Percentiles rank a stretch among this genome's conserved stretches.
Evolutionary conservation across 2,329 filamentous ascomycete genomes (phyloP).

Genomic region (Monilinia laxa): DNA sequence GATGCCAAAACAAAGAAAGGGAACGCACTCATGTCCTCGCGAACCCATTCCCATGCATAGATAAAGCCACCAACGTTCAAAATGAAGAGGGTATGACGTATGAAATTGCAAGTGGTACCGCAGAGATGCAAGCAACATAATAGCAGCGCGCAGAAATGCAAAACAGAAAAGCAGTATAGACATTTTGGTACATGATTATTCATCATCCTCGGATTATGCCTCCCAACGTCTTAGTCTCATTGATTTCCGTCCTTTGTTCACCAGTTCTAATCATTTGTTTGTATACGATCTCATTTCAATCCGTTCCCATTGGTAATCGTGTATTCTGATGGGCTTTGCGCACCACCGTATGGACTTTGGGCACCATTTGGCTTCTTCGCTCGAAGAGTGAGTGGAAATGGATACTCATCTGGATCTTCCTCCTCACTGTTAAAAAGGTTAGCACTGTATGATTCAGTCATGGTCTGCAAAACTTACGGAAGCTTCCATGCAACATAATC

Average conservation of each 20-base stretch:
- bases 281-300: slow-evolving; percentile 10
- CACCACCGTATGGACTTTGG: slow-evolving; percentile 37
- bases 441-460: slow-evolving; percentile 19
- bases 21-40: background rate
- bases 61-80: slow-evolving; percentile 18
- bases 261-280: slow-evolving; percentile 8
- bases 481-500: slow-evolving; percentile 98
- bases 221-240: slow-evolving; percentile 2
- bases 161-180: slow-evolving; percentile 22
- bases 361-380: slow-evolving; percentile 43
- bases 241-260: slow-evolving; percentile 13
- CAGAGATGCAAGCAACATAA: slow-evolving; percentile 13
- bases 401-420: slow-evolving; percentile 81
- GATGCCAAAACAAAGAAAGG: background rate
- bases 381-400: slow-evolving; percentile 66
- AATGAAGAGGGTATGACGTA: slow-evolving; percentile 12
- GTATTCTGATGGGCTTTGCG: slow-evolving; percentile 36
- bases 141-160: slow-evolving; percentile 16
- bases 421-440: slow-evolving; percentile 64
- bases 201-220: slow-evolving; percentile 13
- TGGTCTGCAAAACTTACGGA: slow-evolving; percentile 66
- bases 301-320: slow-evolving; percentile 37
- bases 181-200: slow-evolving; percentile 31
- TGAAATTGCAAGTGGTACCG: slow-evolving; percentile 12
- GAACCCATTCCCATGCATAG: slow-evolving; percentile 13